These are phyloP conservation scores for Omphalea diandra DNA, from an alignment of 441 rosid species.

Conservation along the genomic window DNA sequence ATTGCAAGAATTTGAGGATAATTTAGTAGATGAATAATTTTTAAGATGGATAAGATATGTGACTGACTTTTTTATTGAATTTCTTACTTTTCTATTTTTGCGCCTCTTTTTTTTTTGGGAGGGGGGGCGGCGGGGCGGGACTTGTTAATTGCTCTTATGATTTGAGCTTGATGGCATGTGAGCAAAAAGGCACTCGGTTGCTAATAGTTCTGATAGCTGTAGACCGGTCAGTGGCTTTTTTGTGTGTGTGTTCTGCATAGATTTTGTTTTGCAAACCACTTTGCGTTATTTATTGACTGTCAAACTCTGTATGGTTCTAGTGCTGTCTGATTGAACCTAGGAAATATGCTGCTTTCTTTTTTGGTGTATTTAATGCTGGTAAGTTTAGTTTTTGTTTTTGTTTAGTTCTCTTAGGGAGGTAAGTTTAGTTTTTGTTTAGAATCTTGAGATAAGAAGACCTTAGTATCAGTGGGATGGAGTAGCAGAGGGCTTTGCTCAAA, in stretches of 20 bases:
- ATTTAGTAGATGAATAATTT: slow-evolving; percentile 7
- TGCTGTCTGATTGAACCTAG: not conserved
- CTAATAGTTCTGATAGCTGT: not conserved
- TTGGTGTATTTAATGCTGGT: too few species aligned
- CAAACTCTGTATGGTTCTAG: not conserved
- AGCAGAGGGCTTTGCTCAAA: not conserved
- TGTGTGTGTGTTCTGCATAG: slow-evolving; percentile 1
- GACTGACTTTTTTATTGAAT: not conserved
- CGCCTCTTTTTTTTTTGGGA: too few species aligned
- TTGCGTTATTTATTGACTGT: too few species aligned
- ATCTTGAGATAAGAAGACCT: too few species aligned
- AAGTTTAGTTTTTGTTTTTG: too few species aligned
- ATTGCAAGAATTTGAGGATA: slow-evolving; percentile 10
- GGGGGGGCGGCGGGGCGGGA: too few species aligned
- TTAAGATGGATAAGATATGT: slow-evolving; percentile 6
- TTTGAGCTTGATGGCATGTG: not conserved
- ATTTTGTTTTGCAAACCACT: not conserved
- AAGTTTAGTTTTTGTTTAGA: too few species aligned
- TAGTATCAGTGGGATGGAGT: not conserved
- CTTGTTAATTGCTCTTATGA: slow-evolving; percentile 1
- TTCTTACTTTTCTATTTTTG: not conserved
- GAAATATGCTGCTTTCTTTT: not conserved
- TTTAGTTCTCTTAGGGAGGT: too few species aligned
- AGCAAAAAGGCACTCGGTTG: not conserved
- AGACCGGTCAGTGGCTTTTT: too few species aligned